phyloP scores from a whole-genome alignment of 805 yeast genomes.

The Maudiozyma pseudohumilis region DNA sequence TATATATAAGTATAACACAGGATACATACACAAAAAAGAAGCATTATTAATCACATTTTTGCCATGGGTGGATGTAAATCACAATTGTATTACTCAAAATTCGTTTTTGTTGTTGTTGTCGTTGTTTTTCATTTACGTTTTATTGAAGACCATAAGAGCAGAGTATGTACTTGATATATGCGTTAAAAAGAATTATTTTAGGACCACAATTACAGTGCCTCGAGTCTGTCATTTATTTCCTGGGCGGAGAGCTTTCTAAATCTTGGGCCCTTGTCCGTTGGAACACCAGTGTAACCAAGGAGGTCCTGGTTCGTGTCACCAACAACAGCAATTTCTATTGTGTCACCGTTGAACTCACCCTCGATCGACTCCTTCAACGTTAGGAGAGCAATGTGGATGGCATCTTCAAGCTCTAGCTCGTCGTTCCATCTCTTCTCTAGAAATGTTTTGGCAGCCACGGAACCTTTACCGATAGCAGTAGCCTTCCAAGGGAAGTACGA shows the following conservation, averaged over 20 bases:
- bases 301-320: slow-evolving; percentile 73
- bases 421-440: slow-evolving; percentile 97
- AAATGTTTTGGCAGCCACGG: slow-evolving; percentile 93
- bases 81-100: no score
- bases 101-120: no score
- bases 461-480: slow-evolving; percentile 95
- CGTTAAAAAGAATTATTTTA: no score
- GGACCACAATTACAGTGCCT: slow-evolving; percentile 53
- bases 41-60: not conserved
- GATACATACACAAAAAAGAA: not conserved
- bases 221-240: slow-evolving; percentile 93
- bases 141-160: no score
- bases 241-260: slow-evolving; percentile 75
- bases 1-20: not conserved
- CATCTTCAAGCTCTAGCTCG: slow-evolving; percentile 94
- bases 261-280: slow-evolving; percentile 74
- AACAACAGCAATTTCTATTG: slow-evolving; percentile 83
- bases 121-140: no score
- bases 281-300: slow-evolving; percentile 80
- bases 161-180: no score
- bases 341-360: slow-evolving; percentile 95
- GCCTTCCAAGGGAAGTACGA: slow-evolving; percentile 99
- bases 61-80: no score
- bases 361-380: slow-evolving; percentile 95
- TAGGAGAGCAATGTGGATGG: slow-evolving; percentile 88